Percentiles rank a stretch among this genome's conserved stretches.
These are phyloP conservation scores for Neocatenulostroma microsporum DNA, from an alignment of 2,329 filamentous ascomycete species.

Conservation along the genomic window DNA sequence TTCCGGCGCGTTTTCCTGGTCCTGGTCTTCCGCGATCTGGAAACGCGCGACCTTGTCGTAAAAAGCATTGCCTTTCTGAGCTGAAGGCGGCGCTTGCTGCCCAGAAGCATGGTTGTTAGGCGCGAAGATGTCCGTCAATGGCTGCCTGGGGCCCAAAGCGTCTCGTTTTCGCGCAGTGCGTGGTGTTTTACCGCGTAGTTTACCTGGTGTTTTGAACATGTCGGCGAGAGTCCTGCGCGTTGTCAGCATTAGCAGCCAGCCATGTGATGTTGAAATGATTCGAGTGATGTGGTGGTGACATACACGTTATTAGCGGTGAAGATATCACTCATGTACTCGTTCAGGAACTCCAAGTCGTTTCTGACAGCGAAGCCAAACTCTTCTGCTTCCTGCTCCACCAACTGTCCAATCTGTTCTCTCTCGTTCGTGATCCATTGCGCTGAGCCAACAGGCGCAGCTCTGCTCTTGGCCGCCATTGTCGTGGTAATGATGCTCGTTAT, in stretches of 20 bases:
- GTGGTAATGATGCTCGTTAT: constrained; percentile 6
- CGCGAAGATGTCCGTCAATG: constrained; percentile 43
- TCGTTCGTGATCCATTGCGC: constrained; percentile 75
- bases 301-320: constrained; percentile 83
- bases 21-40: constrained; percentile 51
- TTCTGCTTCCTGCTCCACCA: constrained; percentile 75
- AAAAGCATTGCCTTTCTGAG: constrained; percentile 40
- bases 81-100: constrained; percentile 41
- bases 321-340: constrained; percentile 95
- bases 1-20: constrained; percentile 21
- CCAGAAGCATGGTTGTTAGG: constrained; percentile 34
- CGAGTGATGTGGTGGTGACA: constrained; percentile 28
- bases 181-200: constrained; percentile 73
- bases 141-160: constrained; percentile 48
- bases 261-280: not conserved
- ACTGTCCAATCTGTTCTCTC: constrained; percentile 65
- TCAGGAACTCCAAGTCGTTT: constrained; percentile 96
- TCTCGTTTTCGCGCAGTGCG: constrained; percentile 59
- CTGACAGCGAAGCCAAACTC: constrained; percentile 88
- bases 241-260: not conserved
- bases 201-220: constrained; percentile 90
- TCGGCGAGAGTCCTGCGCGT: constrained; percentile 76
- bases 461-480: constrained; percentile 22
- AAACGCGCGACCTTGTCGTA: constrained; percentile 52
- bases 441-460: constrained; percentile 24